Evolutionary conservation across 352 stramenopile species (phyloP).

Genomic region (Albugo candida): DNA sequence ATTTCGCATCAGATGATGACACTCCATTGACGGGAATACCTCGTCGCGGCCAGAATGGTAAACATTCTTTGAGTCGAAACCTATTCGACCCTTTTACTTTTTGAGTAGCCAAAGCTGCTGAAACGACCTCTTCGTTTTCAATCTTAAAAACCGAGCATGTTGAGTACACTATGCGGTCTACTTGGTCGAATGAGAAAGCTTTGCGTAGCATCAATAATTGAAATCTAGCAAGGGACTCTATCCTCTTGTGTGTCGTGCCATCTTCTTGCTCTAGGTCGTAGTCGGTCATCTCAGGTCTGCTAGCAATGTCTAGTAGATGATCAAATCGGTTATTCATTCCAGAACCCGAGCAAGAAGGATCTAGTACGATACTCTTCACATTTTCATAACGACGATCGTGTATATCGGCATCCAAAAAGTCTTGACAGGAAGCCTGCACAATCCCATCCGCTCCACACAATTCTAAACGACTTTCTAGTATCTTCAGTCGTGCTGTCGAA

Average conservation of each 20-base stretch:
- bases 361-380: slow-evolving; percentile 85
- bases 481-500: slow-evolving; percentile 61
- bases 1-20: slow-evolving; percentile 32
- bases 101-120: slow-evolving; percentile 51
- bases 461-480: slow-evolving; percentile 79
- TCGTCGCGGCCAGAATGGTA: slow-evolving; percentile 55
- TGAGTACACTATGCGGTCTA: slow-evolving; percentile 90
- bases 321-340: slow-evolving; percentile 88
- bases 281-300: slow-evolving; percentile 13
- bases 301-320: slow-evolving; percentile 78
- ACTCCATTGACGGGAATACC: slow-evolving; percentile 42
- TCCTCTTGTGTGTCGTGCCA: slow-evolving; percentile 34
- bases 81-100: slow-evolving; percentile 20
- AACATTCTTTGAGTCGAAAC: slow-evolving; percentile 47
- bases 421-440: slow-evolving; percentile 67
- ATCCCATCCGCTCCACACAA: slow-evolving; percentile 55
- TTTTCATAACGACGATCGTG: slow-evolving; percentile 56
- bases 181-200: slow-evolving; percentile 86
- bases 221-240: slow-evolving; percentile 88
- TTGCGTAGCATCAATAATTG: slow-evolving; percentile 86
- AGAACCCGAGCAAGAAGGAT: slow-evolving; percentile 93
- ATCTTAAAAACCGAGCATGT: slow-evolving; percentile 92
- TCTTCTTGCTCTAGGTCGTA: slow-evolving; percentile 20
- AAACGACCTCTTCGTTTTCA: slow-evolving; percentile 92
- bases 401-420: slow-evolving; percentile 84